Base-by-base conservation (phyloP, 352 stramenopile species). In the Phytophthora pistaciae region DNA sequence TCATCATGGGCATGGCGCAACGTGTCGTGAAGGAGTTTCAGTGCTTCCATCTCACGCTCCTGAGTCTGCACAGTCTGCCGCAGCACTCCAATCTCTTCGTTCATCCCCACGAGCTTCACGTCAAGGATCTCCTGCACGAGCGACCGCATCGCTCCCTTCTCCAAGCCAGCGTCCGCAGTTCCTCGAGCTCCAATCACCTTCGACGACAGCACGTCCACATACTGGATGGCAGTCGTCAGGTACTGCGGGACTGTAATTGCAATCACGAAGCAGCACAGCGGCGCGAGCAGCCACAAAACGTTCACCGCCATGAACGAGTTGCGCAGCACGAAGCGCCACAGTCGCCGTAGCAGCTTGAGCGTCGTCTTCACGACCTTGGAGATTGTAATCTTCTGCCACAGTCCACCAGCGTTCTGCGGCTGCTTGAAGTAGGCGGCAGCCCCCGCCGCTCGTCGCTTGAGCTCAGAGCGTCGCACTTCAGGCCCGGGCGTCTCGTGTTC, bases 261-360 rank as follows among this genome's bases (percentile, higher is more conserved):
- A 60, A 94, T 76, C 5, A 83, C 60, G 57, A 92, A 94, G 56
- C 87, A 94, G 36, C 75, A 88, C 3, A 94, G 68, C 14, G 87
- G 87, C 14, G 85, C 75, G 4, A 94, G 70, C 9, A 94, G 80
- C 87, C 87, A 94, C 48, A 93, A 23, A 20, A 93, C 80, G 56
- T 94, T 94, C 60, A 84, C 73, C 0, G 83, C 84, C 82, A 91
- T 88, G 70, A 93, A 92, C 36, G 83, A 90, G 33, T 93, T 90
- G 58, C 82, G 86, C 21, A 90, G 60, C 5, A 90, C 36, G 16
- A 82, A 80, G 54, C 77, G 77, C 83, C 79, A 92, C 46, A 90
- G 64, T 31, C 74, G 72, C 2, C 75, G 71, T 25, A 83, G 21
- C 21, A 59, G 70, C 4, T 70, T 78, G 8, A 70, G 62, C 13